A percentile compares a stretch with the other conserved stretches of the same genome.
Conservation (phyloP, 2,329 filamentous ascomycete species). For the Colletotrichum tamarilloi region DNA sequence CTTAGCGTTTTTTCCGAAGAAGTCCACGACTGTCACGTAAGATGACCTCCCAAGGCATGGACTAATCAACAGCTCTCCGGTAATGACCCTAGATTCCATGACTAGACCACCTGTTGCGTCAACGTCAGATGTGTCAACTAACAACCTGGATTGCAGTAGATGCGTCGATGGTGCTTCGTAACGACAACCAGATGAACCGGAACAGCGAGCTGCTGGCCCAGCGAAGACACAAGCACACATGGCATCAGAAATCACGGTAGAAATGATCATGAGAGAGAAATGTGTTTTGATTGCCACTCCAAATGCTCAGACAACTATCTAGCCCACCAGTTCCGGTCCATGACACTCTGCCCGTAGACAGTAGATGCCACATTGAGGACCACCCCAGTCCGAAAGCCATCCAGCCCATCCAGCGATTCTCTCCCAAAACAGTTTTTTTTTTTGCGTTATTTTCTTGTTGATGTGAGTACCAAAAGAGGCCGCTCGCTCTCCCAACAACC, state of each 20-base stretch:
- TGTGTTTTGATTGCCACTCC: constrained; percentile 24
- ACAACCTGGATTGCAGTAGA: no score
- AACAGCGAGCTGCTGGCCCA: background rate
- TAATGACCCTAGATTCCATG: no score
- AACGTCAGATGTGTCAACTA: no score
- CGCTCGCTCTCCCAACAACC: constrained; percentile 1
- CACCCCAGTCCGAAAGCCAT: constrained; percentile 26
- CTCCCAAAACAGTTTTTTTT: constrained; percentile 34
- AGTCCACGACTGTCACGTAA: no score
- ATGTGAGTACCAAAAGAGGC: constrained; percentile 29
- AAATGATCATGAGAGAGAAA: constrained; percentile 19
- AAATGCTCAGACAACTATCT: constrained; percentile 32
- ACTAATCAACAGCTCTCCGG: no score
- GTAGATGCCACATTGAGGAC: background rate
- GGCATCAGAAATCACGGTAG: background rate
- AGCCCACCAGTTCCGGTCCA: constrained; percentile 20
- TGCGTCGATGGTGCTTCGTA: no score
- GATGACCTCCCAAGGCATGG: no score
- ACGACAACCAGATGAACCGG: no score
- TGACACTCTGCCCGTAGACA: background rate
- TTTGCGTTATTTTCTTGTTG: constrained; percentile 35
- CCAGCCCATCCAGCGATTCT: constrained; percentile 32
- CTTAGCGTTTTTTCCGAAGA: no score
- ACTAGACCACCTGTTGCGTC: no score
- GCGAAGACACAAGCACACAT: background rate